Percentiles rank a stretch among this genome's conserved stretches.
These are phyloP conservation scores for Saccharomycopsis crataegensis DNA, from an alignment of 1,139 yeast species.

Conservation along the genomic window DNA sequence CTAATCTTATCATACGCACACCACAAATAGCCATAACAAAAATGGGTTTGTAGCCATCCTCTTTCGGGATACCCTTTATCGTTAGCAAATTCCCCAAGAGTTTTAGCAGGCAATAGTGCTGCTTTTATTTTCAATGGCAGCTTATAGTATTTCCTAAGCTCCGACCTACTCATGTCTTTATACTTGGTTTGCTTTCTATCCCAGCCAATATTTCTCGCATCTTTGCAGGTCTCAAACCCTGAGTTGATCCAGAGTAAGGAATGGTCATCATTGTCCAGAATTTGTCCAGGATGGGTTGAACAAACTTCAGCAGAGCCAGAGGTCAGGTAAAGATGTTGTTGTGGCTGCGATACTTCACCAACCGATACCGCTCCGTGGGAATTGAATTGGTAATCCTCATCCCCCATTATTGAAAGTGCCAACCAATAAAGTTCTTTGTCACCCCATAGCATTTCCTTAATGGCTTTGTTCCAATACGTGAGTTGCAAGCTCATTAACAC, in stretches of 20 bases:
- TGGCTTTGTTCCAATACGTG: slow-evolving; percentile 22
- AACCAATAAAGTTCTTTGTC: slow-evolving; percentile 56
- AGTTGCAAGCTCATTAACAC: slow-evolving; percentile 38
- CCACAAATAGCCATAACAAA: slow-evolving; percentile 38
- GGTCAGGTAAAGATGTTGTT: slow-evolving; percentile 11
- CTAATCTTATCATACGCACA: slow-evolving; percentile 30
- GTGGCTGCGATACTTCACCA: slow-evolving; percentile 28
- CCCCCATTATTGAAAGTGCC: slow-evolving; percentile 43
- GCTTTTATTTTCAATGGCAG: slow-evolving; percentile 27
- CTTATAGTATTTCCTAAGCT: slow-evolving; percentile 23
- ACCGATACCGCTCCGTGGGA: slow-evolving; percentile 38
- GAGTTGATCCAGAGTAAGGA: slow-evolving; percentile 47
- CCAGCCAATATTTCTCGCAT: slow-evolving; percentile 27
- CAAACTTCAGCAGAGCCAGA: slow-evolving; percentile 32
- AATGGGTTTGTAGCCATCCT: slow-evolving; percentile 29
- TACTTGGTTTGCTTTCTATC: slow-evolving; percentile 29
- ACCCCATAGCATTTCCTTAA: slow-evolving; percentile 31
- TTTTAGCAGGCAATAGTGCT: slow-evolving; percentile 29
- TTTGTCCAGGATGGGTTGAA: slow-evolving; percentile 41
- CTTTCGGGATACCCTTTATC: slow-evolving; percentile 26
- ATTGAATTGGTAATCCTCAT: slow-evolving; percentile 36
- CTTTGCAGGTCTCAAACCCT: slow-evolving; percentile 45
- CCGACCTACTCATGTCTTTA: slow-evolving; percentile 21
- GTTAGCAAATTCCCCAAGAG: slow-evolving; percentile 9
- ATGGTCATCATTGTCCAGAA: slow-evolving; percentile 30